These are phyloP conservation scores for Rhamnella rubrinervis DNA, from an alignment of 331 rosid genomes.

Conservation along the genomic window DNA sequence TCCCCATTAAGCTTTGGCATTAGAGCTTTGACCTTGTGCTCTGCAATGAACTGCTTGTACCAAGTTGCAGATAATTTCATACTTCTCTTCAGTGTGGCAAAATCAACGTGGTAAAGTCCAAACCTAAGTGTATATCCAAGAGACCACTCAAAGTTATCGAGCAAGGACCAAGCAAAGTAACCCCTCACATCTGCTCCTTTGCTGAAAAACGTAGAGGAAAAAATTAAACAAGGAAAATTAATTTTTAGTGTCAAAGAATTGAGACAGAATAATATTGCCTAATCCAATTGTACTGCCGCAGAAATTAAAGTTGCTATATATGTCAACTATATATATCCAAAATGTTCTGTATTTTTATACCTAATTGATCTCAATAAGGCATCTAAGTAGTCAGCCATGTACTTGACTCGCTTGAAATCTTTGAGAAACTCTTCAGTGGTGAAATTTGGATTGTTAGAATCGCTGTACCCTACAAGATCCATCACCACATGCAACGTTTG, in stretches of 20 bases:
- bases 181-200: constrained; percentile 78
- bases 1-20: too few species aligned
- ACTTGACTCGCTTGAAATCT: constrained; percentile 51
- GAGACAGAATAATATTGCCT: not conserved
- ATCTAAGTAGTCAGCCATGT: constrained; percentile 44
- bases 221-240: too few species aligned
- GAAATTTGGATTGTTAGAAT: constrained; percentile 20
- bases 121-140: constrained; percentile 42
- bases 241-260: too few species aligned
- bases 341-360: constrained; percentile 11
- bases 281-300: too few species aligned
- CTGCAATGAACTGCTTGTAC: constrained; percentile 49
- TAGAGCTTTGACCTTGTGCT: constrained; percentile 17
- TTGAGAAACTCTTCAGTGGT: constrained; percentile 23
- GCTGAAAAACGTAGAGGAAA: constrained; percentile 23
- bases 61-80: constrained; percentile 50
- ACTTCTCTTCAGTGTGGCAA: constrained; percentile 49
- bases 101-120: constrained; percentile 59
- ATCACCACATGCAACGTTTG: not conserved
- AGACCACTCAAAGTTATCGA: constrained; percentile 71
- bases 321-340: too few species aligned
- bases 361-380: constrained; percentile 41
- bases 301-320: too few species aligned
- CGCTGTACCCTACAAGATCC: constrained; percentile 48
- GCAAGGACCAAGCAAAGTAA: constrained; percentile 66